Conservation (phyloP, 208 protist species). For the Jaenimonas drosophilae region DNA sequence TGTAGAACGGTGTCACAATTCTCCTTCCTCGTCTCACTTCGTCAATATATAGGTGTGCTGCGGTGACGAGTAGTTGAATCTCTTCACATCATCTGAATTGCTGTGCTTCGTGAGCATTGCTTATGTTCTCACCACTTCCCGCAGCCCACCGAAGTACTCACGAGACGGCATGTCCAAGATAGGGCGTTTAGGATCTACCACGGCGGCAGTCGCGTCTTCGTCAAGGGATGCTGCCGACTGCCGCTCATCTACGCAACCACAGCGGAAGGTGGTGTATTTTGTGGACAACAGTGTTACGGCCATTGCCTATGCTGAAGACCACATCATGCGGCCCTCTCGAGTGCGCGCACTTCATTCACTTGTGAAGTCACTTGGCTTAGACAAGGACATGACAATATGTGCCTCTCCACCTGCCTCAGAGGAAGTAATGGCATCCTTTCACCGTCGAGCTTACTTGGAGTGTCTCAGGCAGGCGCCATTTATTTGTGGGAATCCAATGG, state of each 20-base stretch:
- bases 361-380: slow-evolving; percentile 61
- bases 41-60: too few relatives aligned
- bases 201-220: neutral
- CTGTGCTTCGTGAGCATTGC: too few relatives aligned
- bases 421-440: slow-evolving; percentile 56
- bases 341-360: slow-evolving; percentile 60
- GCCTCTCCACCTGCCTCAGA: slow-evolving; percentile 41
- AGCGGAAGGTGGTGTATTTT: slow-evolving; percentile 66
- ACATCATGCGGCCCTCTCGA: slow-evolving; percentile 70
- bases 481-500: slow-evolving; percentile 65
- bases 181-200: too few relatives aligned
- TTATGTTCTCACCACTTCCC: too few relatives aligned
- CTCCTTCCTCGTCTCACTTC: too few relatives aligned
- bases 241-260: neutral
- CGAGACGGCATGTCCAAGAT: too few relatives aligned
- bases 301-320: slow-evolving; percentile 59
- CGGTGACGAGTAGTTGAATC: too few relatives aligned
- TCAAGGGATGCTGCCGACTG: neutral
- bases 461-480: slow-evolving; percentile 40
- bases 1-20: too few relatives aligned
- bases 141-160: too few relatives aligned
- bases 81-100: too few relatives aligned
- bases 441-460: slow-evolving; percentile 63
- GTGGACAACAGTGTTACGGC: slow-evolving; percentile 54
- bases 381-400: slow-evolving; percentile 38